Evolutionary conservation across 148 eudicot species (phyloP).

Genomic region (Silene uniflora): DNA sequence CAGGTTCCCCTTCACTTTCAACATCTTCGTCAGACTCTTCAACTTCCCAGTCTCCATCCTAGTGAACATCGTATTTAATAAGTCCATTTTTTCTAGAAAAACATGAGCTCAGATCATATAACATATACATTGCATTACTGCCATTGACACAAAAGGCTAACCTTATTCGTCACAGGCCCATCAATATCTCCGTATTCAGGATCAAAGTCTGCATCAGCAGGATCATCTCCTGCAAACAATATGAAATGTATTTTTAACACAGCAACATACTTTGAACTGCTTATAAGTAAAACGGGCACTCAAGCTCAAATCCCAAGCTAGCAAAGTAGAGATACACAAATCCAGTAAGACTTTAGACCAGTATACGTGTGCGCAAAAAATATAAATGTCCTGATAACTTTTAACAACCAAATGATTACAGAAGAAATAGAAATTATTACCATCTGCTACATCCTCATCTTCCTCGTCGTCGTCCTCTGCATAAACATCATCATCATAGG

Average conservation of each 20-base stretch:
- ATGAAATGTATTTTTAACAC: constrained; percentile 11
- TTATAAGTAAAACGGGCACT: neutral
- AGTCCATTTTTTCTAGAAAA: constrained; percentile 5
- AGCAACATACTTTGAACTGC: neutral
- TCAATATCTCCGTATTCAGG: constrained; percentile 59
- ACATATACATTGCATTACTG: neutral
- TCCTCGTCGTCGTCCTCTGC: constrained; percentile 43
- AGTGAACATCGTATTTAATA: constrained; percentile 21
- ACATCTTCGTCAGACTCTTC: constrained; percentile 72
- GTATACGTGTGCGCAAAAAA: neutral
- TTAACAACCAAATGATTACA: neutral
- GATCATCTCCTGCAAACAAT: constrained; percentile 75
- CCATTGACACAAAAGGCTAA: constrained; percentile 16
- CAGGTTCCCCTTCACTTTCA: constrained; percentile 62
- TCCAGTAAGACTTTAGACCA: neutral
- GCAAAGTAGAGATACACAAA: neutral
- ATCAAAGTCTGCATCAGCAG: constrained; percentile 92
- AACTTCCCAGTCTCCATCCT: constrained; percentile 86
- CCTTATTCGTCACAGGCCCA: constrained; percentile 46
- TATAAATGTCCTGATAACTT: neutral
- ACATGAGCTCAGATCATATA: neutral
- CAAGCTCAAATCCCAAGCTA: neutral
- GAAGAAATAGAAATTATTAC: constrained; percentile 14
- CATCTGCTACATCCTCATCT: constrained; percentile 53
- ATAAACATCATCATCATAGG: constrained; percentile 36